These are phyloP conservation scores for Erysiphe neolycopersici DNA, from an alignment of 2,329 filamentous ascomycete species.

Conservation along the genomic window DNA sequence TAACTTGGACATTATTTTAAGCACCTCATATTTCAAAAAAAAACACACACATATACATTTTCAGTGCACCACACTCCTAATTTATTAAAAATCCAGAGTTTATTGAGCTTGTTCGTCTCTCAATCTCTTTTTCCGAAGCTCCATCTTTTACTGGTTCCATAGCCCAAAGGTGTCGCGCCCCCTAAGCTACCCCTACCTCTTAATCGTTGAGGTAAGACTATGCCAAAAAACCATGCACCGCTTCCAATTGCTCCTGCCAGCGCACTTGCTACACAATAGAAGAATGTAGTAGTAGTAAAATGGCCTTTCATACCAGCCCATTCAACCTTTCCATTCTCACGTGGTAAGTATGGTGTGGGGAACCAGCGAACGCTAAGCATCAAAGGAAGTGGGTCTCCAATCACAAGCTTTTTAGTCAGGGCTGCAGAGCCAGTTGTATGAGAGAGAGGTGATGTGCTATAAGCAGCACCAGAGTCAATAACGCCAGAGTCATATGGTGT, in stretches of 20 bases:
- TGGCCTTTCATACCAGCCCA: constrained; percentile 39
- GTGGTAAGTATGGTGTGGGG: constrained; percentile 42
- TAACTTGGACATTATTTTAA: not conserved
- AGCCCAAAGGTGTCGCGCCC: constrained; percentile 10
- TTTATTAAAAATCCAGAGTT: not conserved
- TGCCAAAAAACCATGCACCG: constrained; percentile 32
- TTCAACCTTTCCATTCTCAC: constrained; percentile 35
- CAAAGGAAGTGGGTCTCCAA: constrained; percentile 62
- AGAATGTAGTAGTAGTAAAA: constrained; percentile 34
- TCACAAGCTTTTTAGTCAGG: constrained; percentile 40
- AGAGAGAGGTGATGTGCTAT: constrained; percentile 49
- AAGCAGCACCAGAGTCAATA: constrained; percentile 66
- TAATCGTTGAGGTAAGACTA: constrained; percentile 24
- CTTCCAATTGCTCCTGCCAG: constrained; percentile 25
- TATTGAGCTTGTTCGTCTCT: not conserved
- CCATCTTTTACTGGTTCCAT: constrained; percentile 8
- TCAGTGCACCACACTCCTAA: not conserved
- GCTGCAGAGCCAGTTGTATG: constrained; percentile 22
- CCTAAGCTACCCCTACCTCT: constrained; percentile 6
- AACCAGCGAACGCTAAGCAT: constrained; percentile 72
- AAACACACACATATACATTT: too few relatives aligned
- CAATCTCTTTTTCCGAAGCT: constrained; percentile 5
- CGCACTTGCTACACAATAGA: constrained; percentile 33
- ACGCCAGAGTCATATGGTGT: constrained; percentile 43
- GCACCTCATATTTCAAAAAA: not conserved